Conservation (phyloP, 768 basidiomycete genomes). For the Calocera cornea region DNA sequence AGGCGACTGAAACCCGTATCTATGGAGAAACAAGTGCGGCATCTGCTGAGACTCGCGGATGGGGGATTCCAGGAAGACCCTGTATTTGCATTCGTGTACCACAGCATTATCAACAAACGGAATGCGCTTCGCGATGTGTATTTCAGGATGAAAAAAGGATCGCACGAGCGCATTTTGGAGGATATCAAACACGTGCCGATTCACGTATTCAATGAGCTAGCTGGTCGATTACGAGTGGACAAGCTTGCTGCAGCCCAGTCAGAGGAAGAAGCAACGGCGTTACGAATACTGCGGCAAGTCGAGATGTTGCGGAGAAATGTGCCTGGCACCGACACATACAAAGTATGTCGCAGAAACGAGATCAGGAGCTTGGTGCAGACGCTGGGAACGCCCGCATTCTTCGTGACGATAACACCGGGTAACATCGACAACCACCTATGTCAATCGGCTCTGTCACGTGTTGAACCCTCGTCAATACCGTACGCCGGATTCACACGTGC, state of each 20-base stretch:
- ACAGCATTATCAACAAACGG: too few species aligned
- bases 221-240: not conserved
- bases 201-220: not conserved
- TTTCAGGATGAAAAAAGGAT: too few species aligned
- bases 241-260: not conserved
- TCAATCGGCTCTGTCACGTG: conserved; percentile 26
- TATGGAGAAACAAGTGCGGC: too few species aligned
- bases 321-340: conserved; percentile 22
- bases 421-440: conserved; percentile 32
- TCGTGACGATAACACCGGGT: conserved; percentile 35
- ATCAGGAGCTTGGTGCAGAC: conserved; percentile 25
- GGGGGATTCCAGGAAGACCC: too few species aligned
- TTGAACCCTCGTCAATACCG: conserved; percentile 24
- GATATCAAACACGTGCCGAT: not conserved
- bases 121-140: too few species aligned
- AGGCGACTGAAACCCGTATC: too few species aligned
- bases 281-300: not conserved
- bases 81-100: too few species aligned
- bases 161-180: not conserved
- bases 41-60: too few species aligned
- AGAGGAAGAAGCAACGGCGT: not conserved
- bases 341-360: conserved; percentile 27
- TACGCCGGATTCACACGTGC: conserved; percentile 20
- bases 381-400: conserved; percentile 30
- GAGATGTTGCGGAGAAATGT: conserved; percentile 5